Base-by-base conservation (phyloP, 257 asterid species). In the Solanum chiquidenum region DNA sequence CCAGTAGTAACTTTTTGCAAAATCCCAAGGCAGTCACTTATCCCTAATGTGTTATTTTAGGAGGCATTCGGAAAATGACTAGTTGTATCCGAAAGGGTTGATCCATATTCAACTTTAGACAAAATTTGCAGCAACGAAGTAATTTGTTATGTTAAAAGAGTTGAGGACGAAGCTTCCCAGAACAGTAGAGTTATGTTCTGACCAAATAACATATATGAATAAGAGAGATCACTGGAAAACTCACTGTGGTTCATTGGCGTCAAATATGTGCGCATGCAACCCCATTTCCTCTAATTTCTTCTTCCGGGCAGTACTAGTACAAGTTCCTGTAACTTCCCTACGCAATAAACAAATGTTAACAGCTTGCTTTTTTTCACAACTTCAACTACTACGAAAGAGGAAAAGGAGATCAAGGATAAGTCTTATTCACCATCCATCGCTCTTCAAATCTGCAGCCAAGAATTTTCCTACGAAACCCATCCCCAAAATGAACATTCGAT, bases 391-490 rank as follows among this genome's bases (percentile, higher is more conserved):
- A 86, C 18, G 20, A 29, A 13, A 34, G 7, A 55, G 66, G 12
- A 7, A 37, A 86, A 10, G 18, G n/a, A 44, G 3, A 12, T 7
- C 10, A n/a, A 42, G 8, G 0, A 5, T 40, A 21, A 25, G 64
- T 10, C 18, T 29, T 14, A 18, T 9, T 84, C 89, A 96, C 99
- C 98, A 95, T 91, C 95, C 95, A 85, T 91, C 89, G 83, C 75
- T 34, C 89, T 92, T 94, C 86, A 95, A 90, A 89, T 95, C 94
- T 58, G 95, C 91, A 77, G 95, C 98, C 33, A 97, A 92, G 92
- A 89, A 94, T 87, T 92, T 91, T n/a, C 97, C 99, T 2, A 95
- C 96, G 83, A 92, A 97, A 84, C 99, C 99, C 95, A 93, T 93
- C 25, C 99, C 99, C 37, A 97, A 92, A 86, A 95, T 90, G 93